A percentile compares a stretch with the other conserved stretches of the same genome.
Evolutionary conservation across 1,284 basidiomycete genomes (phyloP).

Genomic region (Porodaedalea pini): DNA sequence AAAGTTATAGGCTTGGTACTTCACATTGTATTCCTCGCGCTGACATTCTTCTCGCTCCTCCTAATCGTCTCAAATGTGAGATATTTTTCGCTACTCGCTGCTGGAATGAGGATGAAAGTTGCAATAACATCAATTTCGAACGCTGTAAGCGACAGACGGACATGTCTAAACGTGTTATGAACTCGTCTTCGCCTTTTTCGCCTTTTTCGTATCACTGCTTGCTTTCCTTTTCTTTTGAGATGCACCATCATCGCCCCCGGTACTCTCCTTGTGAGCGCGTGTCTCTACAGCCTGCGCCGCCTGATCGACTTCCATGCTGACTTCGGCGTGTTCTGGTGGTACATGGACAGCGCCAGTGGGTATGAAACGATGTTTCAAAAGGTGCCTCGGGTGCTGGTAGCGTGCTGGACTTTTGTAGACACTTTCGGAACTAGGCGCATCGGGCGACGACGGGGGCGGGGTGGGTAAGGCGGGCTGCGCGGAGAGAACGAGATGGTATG

Average conservation of each 20-base stretch:
- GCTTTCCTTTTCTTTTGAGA: slow-evolving; percentile 15
- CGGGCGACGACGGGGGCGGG: slow-evolving; percentile 25
- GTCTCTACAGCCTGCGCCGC: too few relatives aligned
- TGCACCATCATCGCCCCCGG: slow-evolving; percentile 16
- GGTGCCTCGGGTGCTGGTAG: slow-evolving; percentile 51
- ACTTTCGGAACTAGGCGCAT: slow-evolving; percentile 18
- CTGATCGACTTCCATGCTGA: background rate
- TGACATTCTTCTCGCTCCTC: too few relatives aligned
- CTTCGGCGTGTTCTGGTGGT: background rate
- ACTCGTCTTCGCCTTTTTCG: slow-evolving; percentile 42
- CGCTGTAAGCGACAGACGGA: background rate
- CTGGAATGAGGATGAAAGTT: too few relatives aligned
- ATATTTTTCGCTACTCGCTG: background rate
- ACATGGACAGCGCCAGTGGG: slow-evolving; percentile 48
- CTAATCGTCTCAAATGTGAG: background rate
- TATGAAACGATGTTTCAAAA: slow-evolving; percentile 60
- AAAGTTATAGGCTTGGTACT: slow-evolving; percentile 13
- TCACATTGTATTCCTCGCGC: slow-evolving; percentile 16
- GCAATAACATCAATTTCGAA: too few relatives aligned
- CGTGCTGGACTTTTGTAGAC: slow-evolving; percentile 51
- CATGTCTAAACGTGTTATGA: background rate
- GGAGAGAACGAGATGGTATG: slow-evolving; percentile 55
- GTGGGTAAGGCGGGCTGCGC: slow-evolving; percentile 44
- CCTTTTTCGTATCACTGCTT: slow-evolving; percentile 34
- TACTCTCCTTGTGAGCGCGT: slow-evolving; percentile 26